These are phyloP conservation scores for Bifiguratus adelaidae DNA, from an alignment of 192 early-diverging fungal genomes.

Conservation along the genomic window DNA sequence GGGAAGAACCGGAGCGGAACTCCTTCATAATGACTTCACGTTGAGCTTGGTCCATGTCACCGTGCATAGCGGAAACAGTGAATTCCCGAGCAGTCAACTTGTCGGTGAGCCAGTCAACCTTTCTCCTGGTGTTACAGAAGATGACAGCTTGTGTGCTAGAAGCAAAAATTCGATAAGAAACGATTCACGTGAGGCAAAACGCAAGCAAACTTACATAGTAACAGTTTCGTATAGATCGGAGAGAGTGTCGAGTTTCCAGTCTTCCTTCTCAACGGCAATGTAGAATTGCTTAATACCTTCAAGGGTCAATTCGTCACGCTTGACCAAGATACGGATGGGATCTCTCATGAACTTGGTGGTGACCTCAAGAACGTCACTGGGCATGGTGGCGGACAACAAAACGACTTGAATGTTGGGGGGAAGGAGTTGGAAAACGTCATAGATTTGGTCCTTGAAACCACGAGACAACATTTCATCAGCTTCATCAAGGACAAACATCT, in stretches of 20 bases:
- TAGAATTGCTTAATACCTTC: slow-evolving; percentile 94
- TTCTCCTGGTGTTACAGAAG: slow-evolving; percentile 99
- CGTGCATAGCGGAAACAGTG: slow-evolving; percentile 98
- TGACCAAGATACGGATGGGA: slow-evolving; percentile 97
- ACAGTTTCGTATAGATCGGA: slow-evolving; percentile 98
- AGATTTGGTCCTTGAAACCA: slow-evolving; percentile 99
- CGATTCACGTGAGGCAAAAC: not conserved
- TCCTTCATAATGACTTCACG: slow-evolving; percentile 98
- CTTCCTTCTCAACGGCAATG: slow-evolving; percentile 97
- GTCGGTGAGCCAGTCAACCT: slow-evolving; percentile 99
- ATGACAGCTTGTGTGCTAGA: slow-evolving; percentile 99
- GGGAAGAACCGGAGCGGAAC: slow-evolving; percentile 95
- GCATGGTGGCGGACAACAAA: slow-evolving; percentile 95
- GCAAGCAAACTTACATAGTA: slow-evolving; percentile 68
- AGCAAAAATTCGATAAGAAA: not conserved
- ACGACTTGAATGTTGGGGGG: slow-evolving; percentile 90
- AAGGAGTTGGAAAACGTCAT: slow-evolving; percentile 91
- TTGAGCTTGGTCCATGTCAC: slow-evolving; percentile 96
- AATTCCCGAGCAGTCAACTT: slow-evolving; percentile 85
- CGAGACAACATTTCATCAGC: slow-evolving; percentile 98
- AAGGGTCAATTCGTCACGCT: slow-evolving; percentile 91
- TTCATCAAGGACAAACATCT: slow-evolving; percentile 99
- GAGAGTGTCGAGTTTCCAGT: slow-evolving; percentile 98
- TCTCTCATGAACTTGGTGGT: slow-evolving; percentile 98
- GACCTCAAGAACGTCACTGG: slow-evolving; percentile 87